A percentile compares a stretch with the other conserved stretches of the same genome.
phyloP scores from a whole-genome alignment of 1,284 basidiomycete species.

The Irpex sp. region DNA sequence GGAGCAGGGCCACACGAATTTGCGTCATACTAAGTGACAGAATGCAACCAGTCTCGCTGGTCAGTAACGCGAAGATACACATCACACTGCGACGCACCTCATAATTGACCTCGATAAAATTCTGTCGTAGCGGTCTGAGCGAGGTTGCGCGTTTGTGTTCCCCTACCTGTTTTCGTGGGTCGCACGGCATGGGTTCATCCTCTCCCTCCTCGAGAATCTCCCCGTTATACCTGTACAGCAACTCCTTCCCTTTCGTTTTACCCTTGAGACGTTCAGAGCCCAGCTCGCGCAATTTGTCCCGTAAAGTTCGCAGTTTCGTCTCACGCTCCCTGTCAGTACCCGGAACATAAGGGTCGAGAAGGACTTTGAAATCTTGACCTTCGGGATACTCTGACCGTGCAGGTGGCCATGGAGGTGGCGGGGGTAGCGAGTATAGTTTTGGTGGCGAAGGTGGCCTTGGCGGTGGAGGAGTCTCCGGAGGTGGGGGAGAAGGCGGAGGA shows the following conservation, averaged over 20 bases:
- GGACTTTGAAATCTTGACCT: conserved; percentile 50
- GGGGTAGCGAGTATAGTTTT: conserved; percentile 32
- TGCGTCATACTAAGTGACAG: conserved; percentile 62
- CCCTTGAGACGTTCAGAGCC: conserved; percentile 46
- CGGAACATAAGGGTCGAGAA: conserved; percentile 49
- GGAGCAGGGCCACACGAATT: conserved; percentile 77
- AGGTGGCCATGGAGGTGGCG: conserved; percentile 44
- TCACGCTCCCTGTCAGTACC: conserved; percentile 44
- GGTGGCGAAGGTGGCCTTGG: conserved; percentile 25
- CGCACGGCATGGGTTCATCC: conserved; percentile 38
- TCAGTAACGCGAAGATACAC: not conserved
- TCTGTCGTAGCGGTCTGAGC: conserved; percentile 35
- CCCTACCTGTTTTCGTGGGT: conserved; percentile 49
- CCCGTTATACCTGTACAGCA: conserved; percentile 52
- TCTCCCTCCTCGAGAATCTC: conserved; percentile 47
- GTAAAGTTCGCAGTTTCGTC: conserved; percentile 40
- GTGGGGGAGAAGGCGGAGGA: conserved; percentile 17
- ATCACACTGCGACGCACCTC: conserved; percentile 49
- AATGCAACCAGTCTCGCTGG: conserved; percentile 11
- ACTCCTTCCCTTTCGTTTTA: conserved; percentile 62
- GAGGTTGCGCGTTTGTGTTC: conserved; percentile 31
- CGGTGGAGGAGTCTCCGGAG: conserved; percentile 23
- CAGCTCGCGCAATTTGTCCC: conserved; percentile 49
- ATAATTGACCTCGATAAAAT: conserved; percentile 50
- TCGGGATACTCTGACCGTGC: conserved; percentile 40